Conservation (phyloP, 768 basidiomycete species). For the Boletus pseudopeckii region DNA sequence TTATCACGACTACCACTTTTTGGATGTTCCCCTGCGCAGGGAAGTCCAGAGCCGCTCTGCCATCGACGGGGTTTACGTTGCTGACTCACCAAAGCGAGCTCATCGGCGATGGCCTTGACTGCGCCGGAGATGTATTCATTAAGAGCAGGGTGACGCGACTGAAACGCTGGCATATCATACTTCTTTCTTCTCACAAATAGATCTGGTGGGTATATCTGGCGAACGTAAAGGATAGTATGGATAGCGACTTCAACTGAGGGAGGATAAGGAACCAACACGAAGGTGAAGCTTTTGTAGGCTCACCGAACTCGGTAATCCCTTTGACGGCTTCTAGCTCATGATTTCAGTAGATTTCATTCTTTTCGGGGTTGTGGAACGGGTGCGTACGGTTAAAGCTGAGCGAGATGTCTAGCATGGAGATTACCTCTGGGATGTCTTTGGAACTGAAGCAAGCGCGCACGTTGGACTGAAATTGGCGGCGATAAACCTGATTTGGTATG, state of each 20-base stretch:
- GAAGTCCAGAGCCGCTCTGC: background rate
- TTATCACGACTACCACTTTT: conserved; percentile 81
- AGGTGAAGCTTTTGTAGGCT: conserved; percentile 20
- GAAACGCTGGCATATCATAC: conserved; percentile 87
- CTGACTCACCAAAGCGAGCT: conserved; percentile 57
- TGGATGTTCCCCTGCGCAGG: conserved; percentile 65
- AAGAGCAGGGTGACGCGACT: conserved; percentile 87
- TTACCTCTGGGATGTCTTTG: background rate
- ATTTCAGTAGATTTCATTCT: conserved; percentile 9
- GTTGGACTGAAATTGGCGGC: no score
- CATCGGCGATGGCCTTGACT: conserved; percentile 75
- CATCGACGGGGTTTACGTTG: background rate
- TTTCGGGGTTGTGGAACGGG: background rate
- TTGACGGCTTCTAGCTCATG: conserved; percentile 51
- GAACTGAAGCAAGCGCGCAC: background rate
- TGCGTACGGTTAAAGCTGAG: conserved; percentile 40
- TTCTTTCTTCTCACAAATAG: conserved; percentile 86
- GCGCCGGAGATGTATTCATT: conserved; percentile 90
- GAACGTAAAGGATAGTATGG: conserved; percentile 87
- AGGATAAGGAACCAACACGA: conserved; percentile 2
- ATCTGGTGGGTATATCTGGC: conserved; percentile 86
- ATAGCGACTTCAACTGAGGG: conserved; percentile 86
- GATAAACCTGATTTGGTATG: background rate
- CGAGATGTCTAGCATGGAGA: conserved; percentile 24
- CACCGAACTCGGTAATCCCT: conserved; percentile 72